phyloP scores from a whole-genome alignment of 2,329 filamentous ascomycete genomes.

The Mollisia scopiformis region DNA sequence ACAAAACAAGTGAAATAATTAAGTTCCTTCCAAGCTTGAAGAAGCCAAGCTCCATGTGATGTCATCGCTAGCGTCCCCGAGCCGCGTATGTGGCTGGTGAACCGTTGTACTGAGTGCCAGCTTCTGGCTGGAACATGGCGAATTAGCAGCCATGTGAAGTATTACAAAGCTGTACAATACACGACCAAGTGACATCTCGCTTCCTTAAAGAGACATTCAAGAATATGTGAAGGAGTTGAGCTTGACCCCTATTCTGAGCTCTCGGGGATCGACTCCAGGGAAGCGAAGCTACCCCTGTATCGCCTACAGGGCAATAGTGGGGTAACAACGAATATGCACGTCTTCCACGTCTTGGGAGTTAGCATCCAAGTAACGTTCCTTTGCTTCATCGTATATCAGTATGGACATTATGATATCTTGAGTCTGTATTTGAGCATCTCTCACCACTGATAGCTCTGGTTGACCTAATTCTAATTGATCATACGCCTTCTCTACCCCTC shows the following conservation, averaged over 20 bases:
- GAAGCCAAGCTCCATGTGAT: slow-evolving; percentile 1
- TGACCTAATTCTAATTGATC: not conserved
- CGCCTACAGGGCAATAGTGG: slow-evolving; percentile 7
- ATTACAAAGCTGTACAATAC: not conserved
- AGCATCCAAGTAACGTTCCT: not conserved
- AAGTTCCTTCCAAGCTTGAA: slow-evolving; percentile 3
- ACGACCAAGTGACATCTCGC: not conserved
- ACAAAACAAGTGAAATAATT: not conserved
- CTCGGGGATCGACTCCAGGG: not conserved
- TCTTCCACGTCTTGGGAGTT: not conserved
- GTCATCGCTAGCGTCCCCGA: not conserved
- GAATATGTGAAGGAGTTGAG: not conserved
- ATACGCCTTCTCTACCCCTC: too few relatives aligned
- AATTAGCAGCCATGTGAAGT: not conserved
- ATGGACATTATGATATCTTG: not conserved
- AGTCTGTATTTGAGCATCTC: not conserved
- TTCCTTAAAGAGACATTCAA: not conserved
- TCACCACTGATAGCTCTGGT: not conserved
- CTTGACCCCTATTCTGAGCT: not conserved
- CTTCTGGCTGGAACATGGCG: not conserved
- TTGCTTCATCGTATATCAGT: not conserved
- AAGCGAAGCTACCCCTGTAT: slow-evolving; percentile 6
- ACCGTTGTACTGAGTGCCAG: not conserved
- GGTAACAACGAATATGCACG: not conserved
- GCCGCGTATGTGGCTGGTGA: not conserved